Evolutionary conservation across 2,329 filamentous ascomycete genomes (phyloP), one percentile per base, ranked within the genome.

Genomic region (Pestalotiopsis fici): DNA sequence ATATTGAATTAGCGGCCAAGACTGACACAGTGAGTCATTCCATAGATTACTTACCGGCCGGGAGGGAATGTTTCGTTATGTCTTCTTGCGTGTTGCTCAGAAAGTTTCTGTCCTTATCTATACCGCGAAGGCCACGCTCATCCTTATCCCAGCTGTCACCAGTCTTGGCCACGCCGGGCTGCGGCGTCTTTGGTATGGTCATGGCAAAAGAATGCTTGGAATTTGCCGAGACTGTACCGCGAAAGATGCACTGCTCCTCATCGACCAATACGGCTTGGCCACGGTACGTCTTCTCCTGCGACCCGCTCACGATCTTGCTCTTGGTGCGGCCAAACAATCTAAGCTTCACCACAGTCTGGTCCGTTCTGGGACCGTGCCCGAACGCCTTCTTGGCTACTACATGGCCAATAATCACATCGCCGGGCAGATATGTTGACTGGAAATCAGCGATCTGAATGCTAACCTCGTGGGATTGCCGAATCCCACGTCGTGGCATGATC

Each of bases 81-180:
- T 67, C 65, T 3, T 66, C 65, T 25, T 66, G 59, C 2, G 67
- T 67, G 3, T 66, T 67, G 59, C 66, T 57, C 9, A 69, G 35
- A 27, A 31, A 69, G 6, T 23, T 23, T 3, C 54, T 59, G 1
- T 35, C 18, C 55, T 18, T 27, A 4, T 25, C 25, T 37, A 3
- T 12, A 18, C 5, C 27, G 2, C 15, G 18, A 23, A 27, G 43
- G 1, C 27, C 59, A 4, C 18, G 21, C 5, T 43, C n/a, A 28
- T 15, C 63, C 2, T 37, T 59, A 2, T 59, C 25, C 66, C 66
- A 68, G 21, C 60, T 61, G 15, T 67, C 65, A 5, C 65, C 65
- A 7, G 65, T 61, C 13, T 54, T n/a, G n/a, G 64, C 65, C 2
- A 65, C 59, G 54, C 61, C 65, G 2, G 65, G 65, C 27, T 64